Evolutionary conservation across 2,329 filamentous ascomycete genomes (phyloP).

Genomic region (Aspergillus uvarum): DNA sequence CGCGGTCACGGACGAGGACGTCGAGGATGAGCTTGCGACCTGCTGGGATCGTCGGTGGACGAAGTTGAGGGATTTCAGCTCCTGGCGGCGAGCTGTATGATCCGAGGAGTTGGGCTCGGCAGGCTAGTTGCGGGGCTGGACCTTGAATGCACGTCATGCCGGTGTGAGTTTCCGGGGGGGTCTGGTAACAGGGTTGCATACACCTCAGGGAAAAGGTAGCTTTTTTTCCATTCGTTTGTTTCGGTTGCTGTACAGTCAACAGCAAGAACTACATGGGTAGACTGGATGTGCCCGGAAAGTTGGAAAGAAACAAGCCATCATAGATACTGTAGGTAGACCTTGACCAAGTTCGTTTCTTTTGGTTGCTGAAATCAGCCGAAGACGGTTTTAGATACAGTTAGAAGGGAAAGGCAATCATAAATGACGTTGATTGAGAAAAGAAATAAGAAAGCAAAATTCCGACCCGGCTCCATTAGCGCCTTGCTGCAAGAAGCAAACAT

Average conservation of each 20-base stretch:
- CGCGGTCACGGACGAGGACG: slow-evolving; percentile 21
- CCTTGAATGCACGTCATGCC: not conserved
- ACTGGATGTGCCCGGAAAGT: not conserved
- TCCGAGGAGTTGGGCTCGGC: not conserved
- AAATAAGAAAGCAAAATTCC: slow-evolving; percentile 12
- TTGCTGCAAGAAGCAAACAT: slow-evolving; percentile 25
- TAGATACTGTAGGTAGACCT: too few relatives aligned
- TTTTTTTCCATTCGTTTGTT: not conserved
- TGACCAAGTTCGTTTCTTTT: not conserved
- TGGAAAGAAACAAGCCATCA: too few relatives aligned
- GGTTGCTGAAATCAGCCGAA: not conserved
- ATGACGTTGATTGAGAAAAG: not conserved
- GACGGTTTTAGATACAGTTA: not conserved
- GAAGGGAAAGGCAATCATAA: not conserved
- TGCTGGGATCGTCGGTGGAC: slow-evolving; percentile 44
- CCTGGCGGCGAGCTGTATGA: slow-evolving; percentile 30
- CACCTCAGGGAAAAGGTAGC: not conserved
- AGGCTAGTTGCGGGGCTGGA: too few relatives aligned
- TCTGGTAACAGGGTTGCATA: too few relatives aligned
- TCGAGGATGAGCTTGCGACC: slow-evolving; percentile 22
- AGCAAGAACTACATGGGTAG: slow-evolving; percentile 4
- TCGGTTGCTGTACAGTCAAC: too few relatives aligned
- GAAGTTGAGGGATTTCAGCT: slow-evolving; percentile 26
- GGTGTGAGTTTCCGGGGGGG: not conserved
- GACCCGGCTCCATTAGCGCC: slow-evolving; percentile 31